Evolutionary conservation across 345 rosid species (phyloP).

Genomic region (Anastatica hierochuntica): DNA sequence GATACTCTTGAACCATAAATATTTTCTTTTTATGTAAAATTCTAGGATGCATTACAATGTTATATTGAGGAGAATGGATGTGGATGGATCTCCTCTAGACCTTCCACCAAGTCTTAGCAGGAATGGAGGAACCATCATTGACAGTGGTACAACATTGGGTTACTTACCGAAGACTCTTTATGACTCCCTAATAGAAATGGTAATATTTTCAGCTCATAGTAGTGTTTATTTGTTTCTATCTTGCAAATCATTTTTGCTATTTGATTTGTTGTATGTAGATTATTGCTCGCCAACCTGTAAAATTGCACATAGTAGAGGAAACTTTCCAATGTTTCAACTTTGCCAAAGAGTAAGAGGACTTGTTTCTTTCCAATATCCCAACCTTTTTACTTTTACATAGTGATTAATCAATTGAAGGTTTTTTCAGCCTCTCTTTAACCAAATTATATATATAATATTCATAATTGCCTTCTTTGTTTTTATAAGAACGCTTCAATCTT

Average conservation of each 20-base stretch:
- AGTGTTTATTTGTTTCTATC: too few species aligned
- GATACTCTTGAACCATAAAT: too few species aligned
- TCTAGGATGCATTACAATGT: slow-evolving; percentile 86
- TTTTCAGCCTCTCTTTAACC: too few species aligned
- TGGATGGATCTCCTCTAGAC: slow-evolving; percentile 39
- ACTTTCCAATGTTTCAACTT: slow-evolving; percentile 59
- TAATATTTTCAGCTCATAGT: too few species aligned
- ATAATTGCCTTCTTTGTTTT: neutral
- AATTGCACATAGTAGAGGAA: slow-evolving; percentile 41
- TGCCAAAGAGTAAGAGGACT: slow-evolving; percentile 39
- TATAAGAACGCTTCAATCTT: neutral
- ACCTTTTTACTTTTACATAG: too few species aligned
- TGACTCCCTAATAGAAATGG: slow-evolving; percentile 43
- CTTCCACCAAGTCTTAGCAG: slow-evolving; percentile 45
- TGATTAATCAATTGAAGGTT: too few species aligned
- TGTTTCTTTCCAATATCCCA: too few species aligned
- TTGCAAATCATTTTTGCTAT: neutral
- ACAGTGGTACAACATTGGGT: slow-evolving; percentile 93
- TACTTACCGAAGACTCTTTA: slow-evolving; percentile 59
- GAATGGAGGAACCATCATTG: slow-evolving; percentile 57
- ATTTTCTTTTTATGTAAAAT: slow-evolving; percentile 7
- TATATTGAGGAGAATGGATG: slow-evolving; percentile 56
- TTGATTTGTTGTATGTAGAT: slow-evolving; percentile 32
- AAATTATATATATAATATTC: too few species aligned
- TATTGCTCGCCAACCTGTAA: slow-evolving; percentile 39